Conservation (phyloP, 2,329 filamentous ascomycete species). For the Penicillium hordei region DNA sequence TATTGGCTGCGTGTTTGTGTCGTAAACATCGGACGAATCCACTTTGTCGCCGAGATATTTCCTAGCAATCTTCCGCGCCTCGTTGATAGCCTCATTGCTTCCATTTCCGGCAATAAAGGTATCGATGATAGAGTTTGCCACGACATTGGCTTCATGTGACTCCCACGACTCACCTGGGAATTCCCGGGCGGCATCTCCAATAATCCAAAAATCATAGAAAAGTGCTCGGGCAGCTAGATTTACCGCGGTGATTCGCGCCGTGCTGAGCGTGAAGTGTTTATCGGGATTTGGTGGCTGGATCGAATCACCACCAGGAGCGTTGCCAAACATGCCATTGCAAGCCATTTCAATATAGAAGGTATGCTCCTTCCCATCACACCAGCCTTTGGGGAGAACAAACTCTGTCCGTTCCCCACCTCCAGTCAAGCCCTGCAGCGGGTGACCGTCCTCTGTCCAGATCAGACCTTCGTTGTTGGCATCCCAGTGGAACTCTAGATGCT, state of each 20-base stretch:
- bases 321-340: constrained; percentile 98
- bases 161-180: constrained; percentile 87
- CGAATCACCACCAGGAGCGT: constrained; percentile 75
- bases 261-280: constrained; percentile 71
- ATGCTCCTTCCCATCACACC: constrained; percentile 82
- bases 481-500: constrained; percentile 93
- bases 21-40: constrained; percentile 81
- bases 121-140: constrained; percentile 87
- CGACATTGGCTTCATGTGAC: constrained; percentile 78
- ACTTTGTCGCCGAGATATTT: constrained; percentile 79
- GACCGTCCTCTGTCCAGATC: constrained; percentile 87
- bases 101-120: constrained; percentile 77
- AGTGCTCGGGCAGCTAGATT: constrained; percentile 82
- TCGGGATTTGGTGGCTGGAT: constrained; percentile 90
- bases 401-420: constrained; percentile 85
- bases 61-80: constrained; percentile 78
- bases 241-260: constrained; percentile 83
- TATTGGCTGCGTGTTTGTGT: constrained; percentile 69
- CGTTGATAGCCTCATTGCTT: constrained; percentile 69
- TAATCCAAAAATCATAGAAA: constrained; percentile 93
- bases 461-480: constrained; percentile 93
- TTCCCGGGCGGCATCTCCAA: constrained; percentile 85
- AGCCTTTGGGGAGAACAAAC: constrained; percentile 82
- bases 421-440: constrained; percentile 85
- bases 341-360: constrained; percentile 97